These are phyloP conservation scores for Baeospora myosura DNA, from an alignment of 1,284 basidiomycete species.

Conservation along the genomic window DNA sequence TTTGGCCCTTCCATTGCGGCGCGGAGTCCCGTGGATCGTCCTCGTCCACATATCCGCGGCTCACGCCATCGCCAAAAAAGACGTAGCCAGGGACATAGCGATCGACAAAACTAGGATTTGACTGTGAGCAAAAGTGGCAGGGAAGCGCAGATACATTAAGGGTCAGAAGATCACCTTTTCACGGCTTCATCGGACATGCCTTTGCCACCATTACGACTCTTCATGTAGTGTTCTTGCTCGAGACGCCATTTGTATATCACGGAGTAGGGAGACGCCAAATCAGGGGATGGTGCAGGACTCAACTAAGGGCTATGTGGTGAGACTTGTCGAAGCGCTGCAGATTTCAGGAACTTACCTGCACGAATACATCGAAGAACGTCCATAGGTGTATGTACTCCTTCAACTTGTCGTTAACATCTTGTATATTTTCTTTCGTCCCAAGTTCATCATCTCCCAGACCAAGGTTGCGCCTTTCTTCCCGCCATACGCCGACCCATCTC, in stretches of 20 bases:
- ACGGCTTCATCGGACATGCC: constrained; percentile 84
- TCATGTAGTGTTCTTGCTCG: constrained; percentile 86
- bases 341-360: constrained; percentile 45
- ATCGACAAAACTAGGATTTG: constrained; percentile 53
- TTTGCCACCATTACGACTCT: constrained; percentile 67
- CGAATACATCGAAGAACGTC: constrained; percentile 57
- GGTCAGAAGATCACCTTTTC: constrained; percentile 42
- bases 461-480: constrained; percentile 25
- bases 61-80: constrained; percentile 55
- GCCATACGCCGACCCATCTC: constrained; percentile 35
- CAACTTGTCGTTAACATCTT: constrained; percentile 56
- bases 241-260: constrained; percentile 75
- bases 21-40: constrained; percentile 5
- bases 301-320: constrained; percentile 34
- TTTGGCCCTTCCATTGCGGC: constrained; percentile 34
- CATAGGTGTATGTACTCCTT: constrained; percentile 58
- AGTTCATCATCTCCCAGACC: constrained; percentile 34
- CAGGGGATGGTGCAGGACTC: constrained; percentile 31
- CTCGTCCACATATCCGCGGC: constrained; percentile 15
- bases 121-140: background rate
- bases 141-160: background rate
- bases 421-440: constrained; percentile 42
- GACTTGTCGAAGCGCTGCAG: background rate
- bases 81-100: constrained; percentile 84
- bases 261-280: constrained; percentile 35